Percentiles rank a stretch among this genome's conserved stretches.
phyloP scores from a whole-genome alignment of 179 eudicot species.

The Gypsophila paniculata region DNA sequence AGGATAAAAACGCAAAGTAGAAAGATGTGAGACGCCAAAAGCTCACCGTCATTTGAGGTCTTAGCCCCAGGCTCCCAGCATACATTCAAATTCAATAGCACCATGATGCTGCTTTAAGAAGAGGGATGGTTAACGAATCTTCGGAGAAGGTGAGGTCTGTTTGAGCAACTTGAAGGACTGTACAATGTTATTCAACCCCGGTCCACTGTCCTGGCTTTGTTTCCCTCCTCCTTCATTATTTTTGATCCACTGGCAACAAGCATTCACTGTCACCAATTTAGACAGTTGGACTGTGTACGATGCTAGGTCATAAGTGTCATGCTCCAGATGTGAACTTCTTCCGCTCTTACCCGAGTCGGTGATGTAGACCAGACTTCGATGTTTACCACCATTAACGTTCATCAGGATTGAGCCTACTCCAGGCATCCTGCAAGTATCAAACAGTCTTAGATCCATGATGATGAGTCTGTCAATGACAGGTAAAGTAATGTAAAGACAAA shows the following conservation, averaged over 20 bases:
- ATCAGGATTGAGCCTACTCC: constrained; percentile 40
- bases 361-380: not conserved
- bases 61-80: not conserved
- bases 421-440: constrained; percentile 38
- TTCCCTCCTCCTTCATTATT: not conserved
- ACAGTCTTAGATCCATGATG: not conserved
- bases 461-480: no score
- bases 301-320: not conserved
- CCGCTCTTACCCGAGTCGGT: not conserved
- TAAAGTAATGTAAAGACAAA: not conserved
- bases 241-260: not conserved
- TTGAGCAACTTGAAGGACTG: constrained; percentile 1
- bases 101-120: not conserved
- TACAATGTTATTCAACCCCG: not conserved
- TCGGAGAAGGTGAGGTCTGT: not conserved
- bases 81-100: not conserved
- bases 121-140: not conserved
- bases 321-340: not conserved
- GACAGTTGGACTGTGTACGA: constrained; percentile 7
- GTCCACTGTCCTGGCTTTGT: not conserved
- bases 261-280: constrained; percentile 8
- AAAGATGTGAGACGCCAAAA: constrained; percentile 1
- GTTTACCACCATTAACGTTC: constrained; percentile 24
- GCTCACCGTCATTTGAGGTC: constrained; percentile 7
- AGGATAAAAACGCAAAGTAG: not conserved